Evolutionary conservation across 108 stramenopile genomes (phyloP).

Genomic region (Skeletonema marinoi): DNA sequence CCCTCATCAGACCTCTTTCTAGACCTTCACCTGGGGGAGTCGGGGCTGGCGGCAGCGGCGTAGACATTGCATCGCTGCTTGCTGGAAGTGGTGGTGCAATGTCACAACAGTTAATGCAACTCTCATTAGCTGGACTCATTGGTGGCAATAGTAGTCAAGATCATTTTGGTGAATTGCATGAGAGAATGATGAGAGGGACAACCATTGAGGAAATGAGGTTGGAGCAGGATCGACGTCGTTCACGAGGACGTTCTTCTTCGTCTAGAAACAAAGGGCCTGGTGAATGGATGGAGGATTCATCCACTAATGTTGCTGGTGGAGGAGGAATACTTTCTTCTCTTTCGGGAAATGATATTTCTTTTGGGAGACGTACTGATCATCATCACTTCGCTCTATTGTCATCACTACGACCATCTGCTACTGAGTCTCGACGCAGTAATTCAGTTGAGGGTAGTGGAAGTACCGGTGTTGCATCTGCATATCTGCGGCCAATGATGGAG

Average conservation of each 20-base stretch:
- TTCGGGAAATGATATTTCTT: slow-evolving; percentile 33
- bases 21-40: not conserved
- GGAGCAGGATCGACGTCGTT: slow-evolving; percentile 32
- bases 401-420: slow-evolving; percentile 53
- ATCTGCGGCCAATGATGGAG: slow-evolving; percentile 56
- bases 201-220: slow-evolving; percentile 62
- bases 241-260: slow-evolving; percentile 18
- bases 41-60: not conserved
- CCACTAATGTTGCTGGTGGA: slow-evolving; percentile 2
- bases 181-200: slow-evolving; percentile 55
- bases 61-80: not conserved
- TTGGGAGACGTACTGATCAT: slow-evolving; percentile 59
- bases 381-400: slow-evolving; percentile 76
- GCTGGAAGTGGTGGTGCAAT: slow-evolving; percentile 2
- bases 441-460: not conserved
- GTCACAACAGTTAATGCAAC: slow-evolving; percentile 14
- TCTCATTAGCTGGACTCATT: slow-evolving; percentile 2
- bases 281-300: slow-evolving; percentile 59
- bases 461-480: slow-evolving; percentile 12
- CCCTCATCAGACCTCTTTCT: slow-evolving; percentile 41
- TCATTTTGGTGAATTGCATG: slow-evolving; percentile 34
- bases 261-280: slow-evolving; percentile 57
- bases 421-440: slow-evolving; percentile 7
- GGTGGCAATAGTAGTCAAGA: slow-evolving; percentile 1
- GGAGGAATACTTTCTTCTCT: slow-evolving; percentile 57